Conservation (phyloP, 2,329 filamentous ascomycete genomes). For the Fusarium kyushuense region DNA sequence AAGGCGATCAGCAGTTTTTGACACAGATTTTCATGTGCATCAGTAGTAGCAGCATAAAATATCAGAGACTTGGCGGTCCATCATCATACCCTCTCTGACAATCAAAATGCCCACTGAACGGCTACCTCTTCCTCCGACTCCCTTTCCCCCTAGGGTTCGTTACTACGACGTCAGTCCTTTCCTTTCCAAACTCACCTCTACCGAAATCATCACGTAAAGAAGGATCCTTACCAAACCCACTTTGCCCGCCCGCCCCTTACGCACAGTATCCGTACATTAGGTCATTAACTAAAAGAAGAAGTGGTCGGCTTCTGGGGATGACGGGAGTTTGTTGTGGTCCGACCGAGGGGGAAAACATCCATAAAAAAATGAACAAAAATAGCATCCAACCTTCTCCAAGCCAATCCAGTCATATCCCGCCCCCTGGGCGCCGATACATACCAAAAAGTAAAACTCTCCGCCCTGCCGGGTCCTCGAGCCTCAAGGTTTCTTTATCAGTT, state of each 20-base stretch:
- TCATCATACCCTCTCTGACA: not conserved
- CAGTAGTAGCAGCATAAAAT: not conserved
- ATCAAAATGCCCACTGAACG: not conserved
- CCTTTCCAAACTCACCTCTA: slow-evolving; percentile 11
- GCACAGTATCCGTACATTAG: not conserved
- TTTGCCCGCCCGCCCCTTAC: not conserved
- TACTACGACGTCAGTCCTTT: slow-evolving; percentile 14
- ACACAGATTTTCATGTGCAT: not conserved
- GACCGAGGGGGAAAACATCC: slow-evolving; percentile 21
- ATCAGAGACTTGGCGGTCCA: not conserved
- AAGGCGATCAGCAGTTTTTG: slow-evolving; percentile 2
- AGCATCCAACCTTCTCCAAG: slow-evolving; percentile 25
- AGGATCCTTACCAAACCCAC: slow-evolving; percentile 6
- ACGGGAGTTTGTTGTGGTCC: slow-evolving; percentile 24
- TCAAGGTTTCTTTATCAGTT: not conserved
- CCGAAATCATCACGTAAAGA: slow-evolving; percentile 8
- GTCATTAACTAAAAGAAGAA: not conserved
- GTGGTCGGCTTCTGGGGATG: slow-evolving; percentile 2
- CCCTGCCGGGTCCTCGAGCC: slow-evolving; percentile 13
- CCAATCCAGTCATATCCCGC: not conserved
- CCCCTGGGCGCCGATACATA: slow-evolving; percentile 1
- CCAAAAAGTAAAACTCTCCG: slow-evolving; percentile 20
- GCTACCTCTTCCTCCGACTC: slow-evolving; percentile 14
- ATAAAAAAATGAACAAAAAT: slow-evolving; percentile 28
- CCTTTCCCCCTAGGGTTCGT: not conserved